Evolutionary conservation across 2,329 filamentous ascomycete genomes (phyloP), one percentile per base, ranked within the genome.

Genomic region (Xylariales sp.): DNA sequence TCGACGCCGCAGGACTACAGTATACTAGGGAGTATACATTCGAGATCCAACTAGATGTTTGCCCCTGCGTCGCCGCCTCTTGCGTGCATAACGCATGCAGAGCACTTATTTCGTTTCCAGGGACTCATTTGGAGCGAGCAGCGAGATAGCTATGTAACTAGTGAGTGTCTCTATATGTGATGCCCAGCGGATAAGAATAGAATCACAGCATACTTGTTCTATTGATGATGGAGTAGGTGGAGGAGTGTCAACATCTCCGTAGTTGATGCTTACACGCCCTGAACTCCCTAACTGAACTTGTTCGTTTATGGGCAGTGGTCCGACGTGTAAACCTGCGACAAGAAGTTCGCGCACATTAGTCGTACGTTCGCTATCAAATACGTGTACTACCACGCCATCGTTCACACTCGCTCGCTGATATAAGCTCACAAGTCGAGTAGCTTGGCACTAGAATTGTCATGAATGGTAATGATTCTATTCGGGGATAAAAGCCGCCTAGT

Each of bases 61-160:
- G 54, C 62, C 65, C 65, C 65, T 68, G 62, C 65, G 61, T 68
- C 65, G 30, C 45, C 45, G 65, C 65, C 59, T 63, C 65, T 59
- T 18, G 12, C 50, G 55, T 61, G 61, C 61, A 64, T 64, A 39
- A 64, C 28, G 30, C 36, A 49, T 45, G 65, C 57, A 61, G 16
- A 65, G 45, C 55, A 53, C 61, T 67, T 60, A 14, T 46, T 32
- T 14, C 39, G 43, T 6, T 36, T 32, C 39, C n/a, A 28, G 30
- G 23, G 41, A n/a, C 43, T 49, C 14, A 59, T 49, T 39, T 55
- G 39, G 7, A n/a, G n/a, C 30, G 56, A 53, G 45, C 30, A 46
- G 36, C 12, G 7, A 56, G 16, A 67, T 54, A 60, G 55, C n/a
- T 32, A 18, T 58, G 52, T 34, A n/a, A n/a, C 41, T 64, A 53